Evolutionary conservation across 345 rosid species (phyloP), one percentile per base, ranked within the genome.

Genomic region (Acer saccharum): DNA sequence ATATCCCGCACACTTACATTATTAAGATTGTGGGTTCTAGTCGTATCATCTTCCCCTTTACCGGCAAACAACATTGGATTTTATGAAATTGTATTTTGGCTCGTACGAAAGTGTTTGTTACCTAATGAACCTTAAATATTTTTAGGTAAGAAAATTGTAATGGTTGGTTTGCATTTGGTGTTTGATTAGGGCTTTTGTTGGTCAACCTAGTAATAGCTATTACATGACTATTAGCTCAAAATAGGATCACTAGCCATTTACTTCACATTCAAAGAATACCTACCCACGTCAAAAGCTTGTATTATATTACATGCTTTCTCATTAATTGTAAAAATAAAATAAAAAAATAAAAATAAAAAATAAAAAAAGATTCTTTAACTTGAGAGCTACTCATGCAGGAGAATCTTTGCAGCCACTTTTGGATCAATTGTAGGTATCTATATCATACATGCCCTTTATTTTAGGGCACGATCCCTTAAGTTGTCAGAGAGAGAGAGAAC

Each of bases 331-430:
- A n/a, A 20, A 58, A n/a, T n/a, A n/a, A n/a, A n/a, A n/a, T n/a
- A n/a, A 58, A 58, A 58, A 8, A 6, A 58, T 14, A 13, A 2
- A 13, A 13, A 3, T n/a, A 58, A 58, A 58, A 8, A 6, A 58
- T 14, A 13, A 2, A 13, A 13, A 3, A 10, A 68, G 71, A 64
- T 65, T 29, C 2, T 65, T 74, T 74, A 50, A 27, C 69, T 74
- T 74, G 50, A 63, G 18, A 18, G 29, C 62, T 50, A 65, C 62
- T 74, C 77, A 74, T 48, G 25, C 48, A 32, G 7, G 25, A 41
- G 11, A 58, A 74, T 12, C 65, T 65, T 25, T 27, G 21, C 71
- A 20, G 78, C n/a, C 32, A 32, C 65, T 75, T 75, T 75, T 29
- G 39, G 72, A 54, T 39, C 55, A 52, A 54, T 35, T 29, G 64